Evolutionary conservation across 2,329 filamentous ascomycete genomes (phyloP).

Genomic region (Diaporthe aspalathi): DNA sequence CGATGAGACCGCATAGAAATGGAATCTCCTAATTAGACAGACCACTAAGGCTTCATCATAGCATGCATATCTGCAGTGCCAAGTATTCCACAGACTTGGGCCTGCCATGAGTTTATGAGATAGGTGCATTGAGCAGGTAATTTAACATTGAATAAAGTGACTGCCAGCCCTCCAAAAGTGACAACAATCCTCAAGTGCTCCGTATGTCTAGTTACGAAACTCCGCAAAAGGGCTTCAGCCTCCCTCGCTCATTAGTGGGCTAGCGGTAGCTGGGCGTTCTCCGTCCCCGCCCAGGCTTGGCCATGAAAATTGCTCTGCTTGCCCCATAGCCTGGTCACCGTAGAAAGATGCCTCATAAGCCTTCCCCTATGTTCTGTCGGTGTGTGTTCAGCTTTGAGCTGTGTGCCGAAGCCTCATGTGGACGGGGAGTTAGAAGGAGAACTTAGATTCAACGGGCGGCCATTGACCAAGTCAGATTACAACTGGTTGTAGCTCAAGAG

Average conservation of each 20-base stretch:
- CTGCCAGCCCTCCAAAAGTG: background rate
- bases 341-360: background rate
- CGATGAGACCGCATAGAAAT: too few relatives aligned
- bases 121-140: background rate
- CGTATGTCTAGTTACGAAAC: background rate
- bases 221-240: too few relatives aligned
- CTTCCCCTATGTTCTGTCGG: background rate
- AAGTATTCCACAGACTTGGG: background rate
- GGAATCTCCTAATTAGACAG: too few relatives aligned
- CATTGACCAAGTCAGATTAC: background rate
- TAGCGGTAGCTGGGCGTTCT: too few relatives aligned
- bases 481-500: too few relatives aligned
- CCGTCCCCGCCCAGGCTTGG: too few relatives aligned
- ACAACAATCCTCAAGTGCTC: background rate
- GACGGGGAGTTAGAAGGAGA: background rate
- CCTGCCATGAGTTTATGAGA: background rate
- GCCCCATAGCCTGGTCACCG: too few relatives aligned
- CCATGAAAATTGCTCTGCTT: too few relatives aligned
- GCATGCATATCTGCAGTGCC: background rate
- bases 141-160: background rate
- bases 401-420: background rate
- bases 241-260: too few relatives aligned
- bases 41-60: too few relatives aligned
- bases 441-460: background rate
- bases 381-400: background rate